Percentiles rank a stretch among this genome's conserved stretches.
Evolutionary conservation across 495 filamentous ascomycete genomes (phyloP).

Genomic region (Pyrenula aspistea): DNA sequence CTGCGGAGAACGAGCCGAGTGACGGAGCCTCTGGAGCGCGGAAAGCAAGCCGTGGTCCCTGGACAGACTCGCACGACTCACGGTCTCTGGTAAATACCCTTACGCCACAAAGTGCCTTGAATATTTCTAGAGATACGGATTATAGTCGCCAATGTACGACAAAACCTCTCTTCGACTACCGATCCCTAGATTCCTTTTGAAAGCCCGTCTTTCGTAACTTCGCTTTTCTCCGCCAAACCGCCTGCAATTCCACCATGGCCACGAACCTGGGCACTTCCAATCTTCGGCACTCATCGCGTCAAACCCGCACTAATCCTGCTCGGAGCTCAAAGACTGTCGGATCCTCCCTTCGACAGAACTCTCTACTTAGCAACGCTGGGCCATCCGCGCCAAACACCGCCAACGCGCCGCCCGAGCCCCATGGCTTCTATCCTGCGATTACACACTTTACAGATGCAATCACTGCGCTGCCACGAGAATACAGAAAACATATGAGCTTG

Average conservation of each 20-base stretch:
- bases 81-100: no score
- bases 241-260: background rate
- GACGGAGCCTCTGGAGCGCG: no score
- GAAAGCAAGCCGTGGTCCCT: no score
- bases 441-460: slow-evolving; percentile 91
- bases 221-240: no score
- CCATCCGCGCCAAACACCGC: slow-evolving; percentile 20
- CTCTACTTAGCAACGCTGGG: slow-evolving; percentile 25
- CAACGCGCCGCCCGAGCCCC: slow-evolving; percentile 23
- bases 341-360: slow-evolving; percentile 22
- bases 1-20: no score
- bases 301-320: slow-evolving; percentile 49
- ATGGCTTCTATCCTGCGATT: slow-evolving; percentile 80
- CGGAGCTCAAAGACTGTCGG: slow-evolving; percentile 45
- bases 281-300: slow-evolving; percentile 42
- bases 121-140: no score
- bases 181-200: no score
- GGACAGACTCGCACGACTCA: no score
- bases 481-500: slow-evolving; percentile 85
- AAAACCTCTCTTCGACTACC: no score
- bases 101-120: no score
- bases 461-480: slow-evolving; percentile 84
- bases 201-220: no score
- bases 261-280: slow-evolving; percentile 11
- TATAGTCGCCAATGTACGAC: no score